Conservation (phyloP, 257 asterid species). For the Handroanthus guayacan region DNA sequence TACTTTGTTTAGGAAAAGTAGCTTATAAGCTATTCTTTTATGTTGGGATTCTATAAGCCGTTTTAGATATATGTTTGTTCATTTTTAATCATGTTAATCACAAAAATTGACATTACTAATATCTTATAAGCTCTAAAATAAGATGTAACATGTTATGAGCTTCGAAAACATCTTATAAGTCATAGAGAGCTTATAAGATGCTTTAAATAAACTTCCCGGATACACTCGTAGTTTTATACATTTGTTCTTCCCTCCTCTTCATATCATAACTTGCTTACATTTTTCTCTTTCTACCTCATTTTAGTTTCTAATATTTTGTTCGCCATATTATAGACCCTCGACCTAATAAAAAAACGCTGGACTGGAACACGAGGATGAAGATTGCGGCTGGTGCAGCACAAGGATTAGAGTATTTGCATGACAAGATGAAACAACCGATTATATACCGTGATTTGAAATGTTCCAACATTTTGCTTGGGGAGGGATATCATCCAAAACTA, state of each 20-base stretch:
- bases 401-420: slow-evolving; percentile 86
- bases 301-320: slow-evolving; percentile 29
- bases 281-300: background rate
- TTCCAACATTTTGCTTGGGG: slow-evolving; percentile 79
- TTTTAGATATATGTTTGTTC: too few relatives aligned
- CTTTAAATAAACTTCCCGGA: too few relatives aligned
- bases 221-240: background rate
- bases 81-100: too few relatives aligned
- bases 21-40: too few relatives aligned
- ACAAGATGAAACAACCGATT: slow-evolving; percentile 71
- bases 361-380: slow-evolving; percentile 82
- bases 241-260: background rate
- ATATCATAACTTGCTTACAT: background rate
- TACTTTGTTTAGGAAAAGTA: too few relatives aligned
- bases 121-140: too few relatives aligned
- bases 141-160: too few relatives aligned
- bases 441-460: slow-evolving; percentile 86
- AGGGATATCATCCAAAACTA: slow-evolving; percentile 68
- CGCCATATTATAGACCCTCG: slow-evolving; percentile 40
- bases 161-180: too few relatives aligned
- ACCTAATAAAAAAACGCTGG: slow-evolving; percentile 47
- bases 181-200: too few relatives aligned
- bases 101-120: too few relatives aligned
- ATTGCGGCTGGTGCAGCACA: slow-evolving; percentile 88
- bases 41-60: too few relatives aligned